phyloP scores from a whole-genome alignment of 1,139 yeast genomes.

The Oligophagozyma castellii region DNA sequence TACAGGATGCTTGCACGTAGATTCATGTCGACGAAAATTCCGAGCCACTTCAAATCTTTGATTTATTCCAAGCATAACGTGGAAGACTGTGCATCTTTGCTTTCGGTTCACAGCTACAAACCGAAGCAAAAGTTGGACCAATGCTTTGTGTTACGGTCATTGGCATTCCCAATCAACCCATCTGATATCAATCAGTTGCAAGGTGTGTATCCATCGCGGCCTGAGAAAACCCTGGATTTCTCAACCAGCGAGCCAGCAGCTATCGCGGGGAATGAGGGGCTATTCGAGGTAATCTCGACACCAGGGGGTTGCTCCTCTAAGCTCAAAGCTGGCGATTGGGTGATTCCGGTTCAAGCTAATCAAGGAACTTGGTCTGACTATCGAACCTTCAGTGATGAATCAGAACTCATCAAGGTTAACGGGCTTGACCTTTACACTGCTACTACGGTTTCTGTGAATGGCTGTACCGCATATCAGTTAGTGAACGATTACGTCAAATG shows the following conservation, averaged over 20 bases:
- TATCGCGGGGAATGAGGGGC: constrained; percentile 88
- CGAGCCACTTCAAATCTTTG: constrained; percentile 19
- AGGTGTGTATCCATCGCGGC: constrained; percentile 87
- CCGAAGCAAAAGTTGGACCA: constrained; percentile 16
- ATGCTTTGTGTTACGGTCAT: constrained; percentile 26
- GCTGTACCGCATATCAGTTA: constrained; percentile 85
- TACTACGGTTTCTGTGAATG: constrained; percentile 84
- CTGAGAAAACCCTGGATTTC: constrained; percentile 40
- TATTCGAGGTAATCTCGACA: constrained; percentile 65
- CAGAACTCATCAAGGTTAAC: constrained; percentile 39
- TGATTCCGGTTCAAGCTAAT: constrained; percentile 67
- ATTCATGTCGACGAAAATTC: constrained; percentile 7
- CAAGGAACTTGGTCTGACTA: constrained; percentile 95
- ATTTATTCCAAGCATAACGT: constrained; percentile 20
- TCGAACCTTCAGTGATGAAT: constrained; percentile 37
- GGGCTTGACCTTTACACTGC: constrained; percentile 38
- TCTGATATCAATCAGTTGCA: constrained; percentile 83
- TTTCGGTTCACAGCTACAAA: constrained; percentile 17
- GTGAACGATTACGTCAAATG: constrained; percentile 56
- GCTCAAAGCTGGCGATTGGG: constrained; percentile 74
- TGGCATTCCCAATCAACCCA: constrained; percentile 89
- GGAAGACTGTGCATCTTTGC: constrained; percentile 17
- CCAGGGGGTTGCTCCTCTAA: constrained; percentile 34
- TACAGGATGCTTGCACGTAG: too few relatives aligned
- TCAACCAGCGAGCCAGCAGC: constrained; percentile 53